phyloP scores from a whole-genome alignment of 768 basidiomycete species.

The Lentinula sp. region DNA sequence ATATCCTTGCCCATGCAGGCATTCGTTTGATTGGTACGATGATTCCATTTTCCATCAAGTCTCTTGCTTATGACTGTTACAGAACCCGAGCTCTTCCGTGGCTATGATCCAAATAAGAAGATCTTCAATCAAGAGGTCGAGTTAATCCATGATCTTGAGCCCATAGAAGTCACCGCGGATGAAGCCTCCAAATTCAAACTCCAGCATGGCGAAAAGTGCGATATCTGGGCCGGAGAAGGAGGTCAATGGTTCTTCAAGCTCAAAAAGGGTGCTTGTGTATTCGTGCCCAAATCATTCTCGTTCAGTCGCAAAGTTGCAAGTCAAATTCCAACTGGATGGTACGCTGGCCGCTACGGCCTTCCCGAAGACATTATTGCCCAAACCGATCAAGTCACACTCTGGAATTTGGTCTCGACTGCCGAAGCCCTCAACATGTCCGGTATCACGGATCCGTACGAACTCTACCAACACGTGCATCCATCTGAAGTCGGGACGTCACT shows the following conservation, averaged over 20 bases:
- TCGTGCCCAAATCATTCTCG: constrained; percentile 91
- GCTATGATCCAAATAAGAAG: constrained; percentile 97
- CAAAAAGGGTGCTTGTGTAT: constrained; percentile 94
- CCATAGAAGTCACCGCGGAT: constrained; percentile 85
- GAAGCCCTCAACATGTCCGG: constrained; percentile 97
- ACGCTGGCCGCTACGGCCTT: constrained; percentile 94
- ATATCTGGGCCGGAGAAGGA: constrained; percentile 86
- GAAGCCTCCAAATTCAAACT: constrained; percentile 95
- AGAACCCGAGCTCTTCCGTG: constrained; percentile 98
- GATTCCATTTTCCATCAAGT: neutral
- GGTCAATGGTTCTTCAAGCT: constrained; percentile 98
- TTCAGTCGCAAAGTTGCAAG: constrained; percentile 95
- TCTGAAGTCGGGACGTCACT: constrained; percentile 92
- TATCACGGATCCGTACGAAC: constrained; percentile 95
- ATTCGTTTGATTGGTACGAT: constrained; percentile 86
- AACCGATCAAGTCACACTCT: constrained; percentile 87
- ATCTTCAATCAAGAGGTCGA: constrained; percentile 96
- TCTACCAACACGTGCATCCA: constrained; percentile 95
- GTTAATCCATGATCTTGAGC: constrained; percentile 93
- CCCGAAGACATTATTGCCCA: constrained; percentile 95
- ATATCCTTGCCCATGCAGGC: constrained; percentile 86
- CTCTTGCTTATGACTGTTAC: constrained; percentile 8
- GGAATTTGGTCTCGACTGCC: constrained; percentile 91
- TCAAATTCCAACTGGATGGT: constrained; percentile 96
- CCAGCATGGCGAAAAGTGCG: constrained; percentile 95